Conservation (phyloP, 371 early-diverging fungal genomes). For the Rhizopus delemar region DNA sequence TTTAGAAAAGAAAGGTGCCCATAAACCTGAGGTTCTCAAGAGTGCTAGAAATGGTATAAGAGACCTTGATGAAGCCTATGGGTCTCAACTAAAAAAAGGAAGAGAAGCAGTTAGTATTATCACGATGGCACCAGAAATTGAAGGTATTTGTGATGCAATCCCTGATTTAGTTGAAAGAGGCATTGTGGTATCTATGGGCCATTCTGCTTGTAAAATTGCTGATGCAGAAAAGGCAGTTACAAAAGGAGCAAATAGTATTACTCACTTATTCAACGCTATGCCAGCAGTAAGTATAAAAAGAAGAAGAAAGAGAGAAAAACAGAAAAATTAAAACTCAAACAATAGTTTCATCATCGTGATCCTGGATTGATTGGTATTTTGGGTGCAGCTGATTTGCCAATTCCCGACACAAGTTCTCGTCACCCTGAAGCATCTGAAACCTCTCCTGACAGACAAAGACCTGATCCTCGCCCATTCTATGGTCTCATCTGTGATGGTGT, state of each 20-base stretch:
- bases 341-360: constrained; percentile 80
- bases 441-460: constrained; percentile 35
- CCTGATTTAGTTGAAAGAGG: constrained; percentile 67
- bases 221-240: constrained; percentile 71
- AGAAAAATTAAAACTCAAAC: too few species aligned
- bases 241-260: constrained; percentile 70
- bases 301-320: constrained; percentile 31
- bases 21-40: constrained; percentile 69
- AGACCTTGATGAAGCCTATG: constrained; percentile 76
- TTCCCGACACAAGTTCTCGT: constrained; percentile 22
- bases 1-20: constrained; percentile 70
- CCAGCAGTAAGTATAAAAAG: constrained; percentile 53
- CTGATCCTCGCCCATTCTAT: constrained; percentile 73
- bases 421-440: constrained; percentile 41
- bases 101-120: constrained; percentile 65
- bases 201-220: constrained; percentile 71
- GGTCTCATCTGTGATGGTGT: constrained; percentile 83
- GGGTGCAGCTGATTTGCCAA: constrained; percentile 55
- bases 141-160: constrained; percentile 72
- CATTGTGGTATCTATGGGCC: constrained; percentile 73
- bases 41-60: constrained; percentile 65
- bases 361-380: constrained; percentile 78
- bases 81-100: constrained; percentile 52
- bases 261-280: constrained; percentile 88
- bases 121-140: constrained; percentile 83